Conservation (phyloP, 1,284 basidiomycete genomes). For the Pterulicium gracile region DNA sequence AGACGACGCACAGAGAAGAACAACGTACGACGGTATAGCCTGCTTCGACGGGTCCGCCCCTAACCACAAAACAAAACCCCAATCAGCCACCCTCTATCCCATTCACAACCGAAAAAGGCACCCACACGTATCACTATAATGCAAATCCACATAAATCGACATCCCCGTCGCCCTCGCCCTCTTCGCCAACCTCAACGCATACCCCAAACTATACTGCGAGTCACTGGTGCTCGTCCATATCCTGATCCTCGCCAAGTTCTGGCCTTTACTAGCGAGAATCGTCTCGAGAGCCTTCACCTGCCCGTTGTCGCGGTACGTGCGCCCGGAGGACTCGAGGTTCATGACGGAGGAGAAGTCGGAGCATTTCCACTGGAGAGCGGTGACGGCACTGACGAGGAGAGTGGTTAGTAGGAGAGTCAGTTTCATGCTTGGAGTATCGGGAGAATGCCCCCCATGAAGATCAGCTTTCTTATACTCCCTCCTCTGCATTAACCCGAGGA, state of each 20-base stretch:
- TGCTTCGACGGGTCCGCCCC: constrained; percentile 58
- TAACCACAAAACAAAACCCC: constrained; percentile 12
- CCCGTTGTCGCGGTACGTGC: constrained; percentile 37
- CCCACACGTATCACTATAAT: constrained; percentile 55
- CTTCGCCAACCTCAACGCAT: constrained; percentile 45
- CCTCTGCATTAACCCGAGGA: too few relatives aligned
- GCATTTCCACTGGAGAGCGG: constrained; percentile 37
- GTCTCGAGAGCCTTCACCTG: constrained; percentile 34
- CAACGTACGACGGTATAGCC: constrained; percentile 34
- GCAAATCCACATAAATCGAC: constrained; percentile 46
- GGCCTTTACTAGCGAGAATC: constrained; percentile 42
- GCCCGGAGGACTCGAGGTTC: constrained; percentile 40
- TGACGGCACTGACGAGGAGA: constrained; percentile 6
- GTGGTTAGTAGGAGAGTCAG: not conserved
- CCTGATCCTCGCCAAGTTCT: constrained; percentile 46
- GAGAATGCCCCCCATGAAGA: too few relatives aligned
- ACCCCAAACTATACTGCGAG: constrained; percentile 40
- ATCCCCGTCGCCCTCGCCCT: constrained; percentile 45
- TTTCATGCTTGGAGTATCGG: too few relatives aligned
- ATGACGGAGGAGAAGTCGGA: constrained; percentile 51
- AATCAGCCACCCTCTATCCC: constrained; percentile 1
- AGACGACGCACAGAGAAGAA: too few relatives aligned
- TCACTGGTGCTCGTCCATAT: constrained; percentile 46
- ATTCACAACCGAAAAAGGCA: constrained; percentile 3
- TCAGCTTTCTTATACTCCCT: too few relatives aligned